phyloP scores from a whole-genome alignment of 768 basidiomycete genomes.

The Favolaschia claudopus region DNA sequence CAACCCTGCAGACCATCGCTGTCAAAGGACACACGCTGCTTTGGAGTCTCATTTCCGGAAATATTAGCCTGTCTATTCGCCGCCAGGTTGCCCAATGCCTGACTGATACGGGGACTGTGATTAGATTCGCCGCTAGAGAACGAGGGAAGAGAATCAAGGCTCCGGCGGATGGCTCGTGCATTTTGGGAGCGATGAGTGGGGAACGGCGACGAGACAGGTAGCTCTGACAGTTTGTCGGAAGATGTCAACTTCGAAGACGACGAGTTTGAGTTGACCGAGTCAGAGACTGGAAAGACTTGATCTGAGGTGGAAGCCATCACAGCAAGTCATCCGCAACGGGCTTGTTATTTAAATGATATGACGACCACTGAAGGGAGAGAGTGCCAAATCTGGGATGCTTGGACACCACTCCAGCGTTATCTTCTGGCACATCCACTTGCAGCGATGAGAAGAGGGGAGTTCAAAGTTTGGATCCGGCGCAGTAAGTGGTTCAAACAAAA shows the following conservation, averaged over 20 bases:
- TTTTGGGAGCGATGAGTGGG: conserved; percentile 45
- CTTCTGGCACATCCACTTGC: too few relatives aligned
- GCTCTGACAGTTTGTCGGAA: conserved; percentile 54
- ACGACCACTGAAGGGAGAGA: too few relatives aligned
- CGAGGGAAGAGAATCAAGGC: conserved; percentile 56
- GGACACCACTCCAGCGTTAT: too few relatives aligned
- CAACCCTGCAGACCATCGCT: conserved; percentile 58
- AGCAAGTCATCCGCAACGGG: too few relatives aligned
- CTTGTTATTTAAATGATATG: too few relatives aligned
- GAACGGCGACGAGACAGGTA: conserved; percentile 40
- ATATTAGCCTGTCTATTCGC: conserved; percentile 28
- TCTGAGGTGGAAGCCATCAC: too few relatives aligned
- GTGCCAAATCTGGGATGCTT: too few relatives aligned
- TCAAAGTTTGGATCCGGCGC: too few relatives aligned
- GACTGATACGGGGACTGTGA: conserved; percentile 28
- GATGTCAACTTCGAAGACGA: conserved; percentile 58
- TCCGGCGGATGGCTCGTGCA: conserved; percentile 44
- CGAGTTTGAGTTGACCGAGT: conserved; percentile 21
- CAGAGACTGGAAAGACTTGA: not conserved
- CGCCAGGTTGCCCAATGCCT: conserved; percentile 28
- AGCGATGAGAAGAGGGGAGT: too few relatives aligned
- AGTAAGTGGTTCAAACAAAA: too few relatives aligned
- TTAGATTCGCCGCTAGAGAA: conserved; percentile 38
- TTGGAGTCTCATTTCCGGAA: conserved; percentile 53
- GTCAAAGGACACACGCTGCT: conserved; percentile 63